Evolutionary conservation across 1,139 yeast genomes (phyloP).

Genomic region (Kurtzmaniella natalensis): DNA sequence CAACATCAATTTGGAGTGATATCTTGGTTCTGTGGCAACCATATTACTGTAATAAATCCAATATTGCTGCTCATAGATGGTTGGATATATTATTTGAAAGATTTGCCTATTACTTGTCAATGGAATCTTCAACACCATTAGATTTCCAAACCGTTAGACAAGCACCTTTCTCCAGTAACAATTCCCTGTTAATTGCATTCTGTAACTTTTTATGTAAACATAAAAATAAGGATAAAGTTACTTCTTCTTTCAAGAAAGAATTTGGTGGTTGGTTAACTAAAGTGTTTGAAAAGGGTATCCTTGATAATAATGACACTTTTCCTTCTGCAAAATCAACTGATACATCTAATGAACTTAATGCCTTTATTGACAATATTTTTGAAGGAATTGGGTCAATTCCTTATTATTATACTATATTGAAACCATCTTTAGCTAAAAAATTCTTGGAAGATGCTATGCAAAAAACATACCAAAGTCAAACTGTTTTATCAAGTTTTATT

Average conservation of each 20-base stretch:
- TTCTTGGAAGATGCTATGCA: conserved; percentile 28
- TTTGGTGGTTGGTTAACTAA: conserved; percentile 23
- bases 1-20: conserved; percentile 27
- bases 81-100: conserved; percentile 27
- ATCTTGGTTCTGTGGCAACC: conserved; percentile 27
- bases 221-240: conserved; percentile 18
- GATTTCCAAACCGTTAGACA: conserved; percentile 9
- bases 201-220: conserved; percentile 27
- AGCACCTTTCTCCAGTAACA: conserved; percentile 24
- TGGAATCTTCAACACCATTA: conserved; percentile 14
- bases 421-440: conserved; percentile 27
- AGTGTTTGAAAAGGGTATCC: conserved; percentile 15
- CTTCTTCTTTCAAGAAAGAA: conserved; percentile 25
- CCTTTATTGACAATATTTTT: conserved; percentile 32
- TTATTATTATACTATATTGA: conserved; percentile 18
- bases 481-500: conserved; percentile 30
- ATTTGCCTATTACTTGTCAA: conserved; percentile 21
- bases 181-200: conserved; percentile 23
- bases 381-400: conserved; percentile 26
- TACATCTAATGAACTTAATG: conserved; percentile 15
- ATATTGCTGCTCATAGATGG: conserved; percentile 39
- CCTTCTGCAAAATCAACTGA: conserved; percentile 30
- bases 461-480: conserved; percentile 37
- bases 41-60: conserved; percentile 23
- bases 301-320: conserved; percentile 17